Conservation (phyloP, 1,284 basidiomycete species). For the Apiotrichum akiyoshidainum region DNA sequence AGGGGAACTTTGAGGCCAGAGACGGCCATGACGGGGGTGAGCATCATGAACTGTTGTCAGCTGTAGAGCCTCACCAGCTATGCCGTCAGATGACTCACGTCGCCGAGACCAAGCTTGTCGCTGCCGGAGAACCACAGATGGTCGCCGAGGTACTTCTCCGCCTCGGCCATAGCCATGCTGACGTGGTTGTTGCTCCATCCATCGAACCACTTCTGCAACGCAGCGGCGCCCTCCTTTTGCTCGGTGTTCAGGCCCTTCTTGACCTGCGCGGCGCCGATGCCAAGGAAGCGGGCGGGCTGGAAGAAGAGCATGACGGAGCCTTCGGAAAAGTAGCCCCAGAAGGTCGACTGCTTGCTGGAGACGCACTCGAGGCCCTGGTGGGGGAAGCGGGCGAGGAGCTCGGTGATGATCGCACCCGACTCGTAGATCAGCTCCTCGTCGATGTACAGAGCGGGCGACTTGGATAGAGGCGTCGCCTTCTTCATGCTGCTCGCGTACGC, state of each 20-base stretch:
- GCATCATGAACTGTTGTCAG: slow-evolving; percentile 11
- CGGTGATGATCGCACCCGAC: slow-evolving; percentile 10
- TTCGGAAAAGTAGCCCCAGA: slow-evolving; percentile 15
- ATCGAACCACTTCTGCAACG: slow-evolving; percentile 5
- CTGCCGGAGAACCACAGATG: slow-evolving; percentile 9
- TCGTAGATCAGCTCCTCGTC: slow-evolving; percentile 3
- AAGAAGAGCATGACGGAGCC: slow-evolving; percentile 11
- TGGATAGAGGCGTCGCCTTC: background rate
- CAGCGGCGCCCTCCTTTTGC: slow-evolving; percentile 5
- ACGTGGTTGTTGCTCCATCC: slow-evolving; percentile 1
- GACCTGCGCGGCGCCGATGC: background rate
- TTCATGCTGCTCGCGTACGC: background rate
- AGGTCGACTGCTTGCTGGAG: background rate
- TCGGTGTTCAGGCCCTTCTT: slow-evolving; percentile 1
- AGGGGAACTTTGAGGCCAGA: slow-evolving; percentile 1
- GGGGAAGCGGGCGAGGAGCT: slow-evolving; percentile 4
- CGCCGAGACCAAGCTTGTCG: slow-evolving; percentile 11
- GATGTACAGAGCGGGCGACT: slow-evolving; percentile 3
- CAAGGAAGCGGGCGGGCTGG: slow-evolving; percentile 8
- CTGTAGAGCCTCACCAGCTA: background rate
- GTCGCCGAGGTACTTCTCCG: slow-evolving; percentile 2
- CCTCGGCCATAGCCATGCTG: slow-evolving; percentile 5
- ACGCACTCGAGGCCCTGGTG: slow-evolving; percentile 27
- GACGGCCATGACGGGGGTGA: slow-evolving; percentile 11
- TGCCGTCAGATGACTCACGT: slow-evolving; percentile 1